These are phyloP conservation scores for Flaveria robusta DNA, from an alignment of 129 eudicot genomes.

Conservation along the genomic window DNA sequence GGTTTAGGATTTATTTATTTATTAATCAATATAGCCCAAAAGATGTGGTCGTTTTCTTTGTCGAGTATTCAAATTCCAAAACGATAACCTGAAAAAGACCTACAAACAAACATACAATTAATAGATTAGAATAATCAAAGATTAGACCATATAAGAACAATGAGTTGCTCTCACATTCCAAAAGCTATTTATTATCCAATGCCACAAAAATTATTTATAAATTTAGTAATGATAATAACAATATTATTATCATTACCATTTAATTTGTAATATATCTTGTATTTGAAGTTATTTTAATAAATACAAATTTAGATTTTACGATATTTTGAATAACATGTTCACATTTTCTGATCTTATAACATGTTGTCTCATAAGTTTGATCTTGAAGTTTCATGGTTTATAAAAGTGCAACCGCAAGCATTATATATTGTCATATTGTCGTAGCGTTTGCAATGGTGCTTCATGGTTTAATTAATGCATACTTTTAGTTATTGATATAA, in stretches of 20 bases:
- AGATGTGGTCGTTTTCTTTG: constrained; percentile 14
- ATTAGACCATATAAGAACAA: constrained; percentile 11
- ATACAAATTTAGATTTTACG: not conserved
- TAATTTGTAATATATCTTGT: not conserved
- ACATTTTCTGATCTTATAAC: too few species aligned
- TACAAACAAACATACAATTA: constrained; percentile 4
- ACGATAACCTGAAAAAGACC: constrained; percentile 18
- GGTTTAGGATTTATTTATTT: not conserved
- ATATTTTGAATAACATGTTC: too few species aligned
- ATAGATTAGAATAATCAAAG: constrained; percentile 19
- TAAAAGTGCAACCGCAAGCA: not conserved
- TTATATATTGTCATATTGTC: not conserved
- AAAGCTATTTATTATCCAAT: not conserved
- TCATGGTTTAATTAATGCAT: too few species aligned
- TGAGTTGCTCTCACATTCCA: constrained; percentile 26
- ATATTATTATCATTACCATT: not conserved
- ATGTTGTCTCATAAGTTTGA: not conserved
- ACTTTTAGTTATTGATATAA: too few species aligned
- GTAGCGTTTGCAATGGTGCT: too few species aligned
- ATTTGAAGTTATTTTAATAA: not conserved
- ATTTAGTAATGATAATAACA: too few species aligned
- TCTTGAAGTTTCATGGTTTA: not conserved
- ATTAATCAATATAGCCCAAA: not conserved
- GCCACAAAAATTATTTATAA: not conserved
- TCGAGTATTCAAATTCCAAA: not conserved